phyloP scores from a whole-genome alignment of 345 rosid genomes.

The Schrenkiella parvula region DNA sequence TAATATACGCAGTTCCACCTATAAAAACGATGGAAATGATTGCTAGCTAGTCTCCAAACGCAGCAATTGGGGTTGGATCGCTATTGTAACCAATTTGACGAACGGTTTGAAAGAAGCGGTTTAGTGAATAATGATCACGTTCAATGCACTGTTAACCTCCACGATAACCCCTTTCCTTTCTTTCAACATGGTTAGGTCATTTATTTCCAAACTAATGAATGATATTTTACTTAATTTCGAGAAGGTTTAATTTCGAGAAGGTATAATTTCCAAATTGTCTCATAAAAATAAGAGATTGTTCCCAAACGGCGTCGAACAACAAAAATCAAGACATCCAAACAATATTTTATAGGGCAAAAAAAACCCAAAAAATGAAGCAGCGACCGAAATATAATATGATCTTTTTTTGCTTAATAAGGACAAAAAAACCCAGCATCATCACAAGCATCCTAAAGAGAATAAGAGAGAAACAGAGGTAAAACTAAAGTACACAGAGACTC shows the following conservation, averaged over 20 bases:
- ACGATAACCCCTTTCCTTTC: too few relatives aligned
- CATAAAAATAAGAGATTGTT: background rate
- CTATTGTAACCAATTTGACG: background rate
- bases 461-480: background rate
- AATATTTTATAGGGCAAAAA: too few relatives aligned
- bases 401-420: slow-evolving; percentile 3
- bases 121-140: background rate
- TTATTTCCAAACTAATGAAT: background rate
- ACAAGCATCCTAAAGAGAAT: slow-evolving; percentile 29
- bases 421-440: slow-evolving; percentile 9
- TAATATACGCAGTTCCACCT: background rate
- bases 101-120: background rate
- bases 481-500: slow-evolving; percentile 23
- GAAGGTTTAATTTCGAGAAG: too few relatives aligned
- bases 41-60: background rate
- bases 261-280: too few relatives aligned
- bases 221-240: too few relatives aligned
- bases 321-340: too few relatives aligned
- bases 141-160: too few relatives aligned
- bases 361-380: slow-evolving; percentile 16
- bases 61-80: background rate
- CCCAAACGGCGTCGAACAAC: background rate
- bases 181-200: background rate
- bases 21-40: background rate
- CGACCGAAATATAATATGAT: slow-evolving; percentile 19